These are phyloP conservation scores for Chlorociboria aeruginascens DNA, from an alignment of 495 filamentous ascomycete genomes.

Conservation along the genomic window DNA sequence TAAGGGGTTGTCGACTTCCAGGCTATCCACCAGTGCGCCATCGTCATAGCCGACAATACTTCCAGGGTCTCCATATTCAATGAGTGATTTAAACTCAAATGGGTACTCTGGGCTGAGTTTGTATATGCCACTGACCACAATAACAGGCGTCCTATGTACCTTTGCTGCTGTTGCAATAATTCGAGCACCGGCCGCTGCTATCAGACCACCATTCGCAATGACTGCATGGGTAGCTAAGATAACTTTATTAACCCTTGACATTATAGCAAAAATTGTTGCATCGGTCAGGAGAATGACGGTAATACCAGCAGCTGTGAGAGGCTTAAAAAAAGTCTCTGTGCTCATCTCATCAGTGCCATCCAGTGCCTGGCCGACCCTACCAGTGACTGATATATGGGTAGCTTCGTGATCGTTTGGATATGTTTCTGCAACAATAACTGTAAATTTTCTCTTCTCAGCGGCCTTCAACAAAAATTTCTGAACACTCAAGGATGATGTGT, in stretches of 20 bases:
- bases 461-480: slow-evolving; percentile 80
- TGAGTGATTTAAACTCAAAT: slow-evolving; percentile 60
- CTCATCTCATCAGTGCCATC: slow-evolving; percentile 35
- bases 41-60: slow-evolving; percentile 63
- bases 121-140: slow-evolving; percentile 76
- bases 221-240: slow-evolving; percentile 78
- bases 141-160: slow-evolving; percentile 65
- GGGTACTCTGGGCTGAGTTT: slow-evolving; percentile 84
- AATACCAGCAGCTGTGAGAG: slow-evolving; percentile 63
- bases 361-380: slow-evolving; percentile 22
- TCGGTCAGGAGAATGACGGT: slow-evolving; percentile 73
- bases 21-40: slow-evolving; percentile 57
- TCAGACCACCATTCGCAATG: slow-evolving; percentile 71
- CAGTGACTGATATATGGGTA: slow-evolving; percentile 47
- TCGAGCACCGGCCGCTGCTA: slow-evolving; percentile 67
- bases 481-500: slow-evolving; percentile 68
- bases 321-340: slow-evolving; percentile 53
- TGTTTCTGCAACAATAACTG: slow-evolving; percentile 65
- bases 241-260: slow-evolving; percentile 90
- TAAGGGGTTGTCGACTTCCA: slow-evolving; percentile 69
- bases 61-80: slow-evolving; percentile 71
- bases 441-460: slow-evolving; percentile 75
- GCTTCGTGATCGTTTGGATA: slow-evolving; percentile 55
- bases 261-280: slow-evolving; percentile 76
- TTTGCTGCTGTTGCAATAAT: slow-evolving; percentile 74